A percentile compares a stretch with the other conserved stretches of the same genome.
Conservation (phyloP, 306 rosid genomes). For the Acacia confusa region DNA sequence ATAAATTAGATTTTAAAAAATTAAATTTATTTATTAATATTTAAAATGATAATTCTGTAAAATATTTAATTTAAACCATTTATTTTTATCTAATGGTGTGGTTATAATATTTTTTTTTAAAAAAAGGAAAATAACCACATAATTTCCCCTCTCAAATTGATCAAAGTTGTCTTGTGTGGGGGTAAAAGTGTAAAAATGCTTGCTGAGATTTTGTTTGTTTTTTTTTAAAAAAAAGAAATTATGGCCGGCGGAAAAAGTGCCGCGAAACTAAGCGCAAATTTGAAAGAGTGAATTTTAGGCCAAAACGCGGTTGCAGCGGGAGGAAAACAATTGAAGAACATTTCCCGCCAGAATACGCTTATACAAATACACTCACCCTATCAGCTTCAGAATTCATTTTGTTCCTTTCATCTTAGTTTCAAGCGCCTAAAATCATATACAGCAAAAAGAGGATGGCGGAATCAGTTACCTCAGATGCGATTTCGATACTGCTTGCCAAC, state of each 20-base stretch:
- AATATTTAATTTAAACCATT: no score
- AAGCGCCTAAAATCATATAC: not conserved
- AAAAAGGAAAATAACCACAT: no score
- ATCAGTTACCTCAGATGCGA: slow-evolving; percentile 50
- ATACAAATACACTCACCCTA: slow-evolving; percentile 26
- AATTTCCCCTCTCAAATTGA: not conserved
- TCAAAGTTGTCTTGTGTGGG: not conserved
- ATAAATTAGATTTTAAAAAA: no score
- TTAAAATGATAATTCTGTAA: no score
- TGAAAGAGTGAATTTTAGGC: not conserved
- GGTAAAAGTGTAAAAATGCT: no score
- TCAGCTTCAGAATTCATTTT: no score
- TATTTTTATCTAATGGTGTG: no score
- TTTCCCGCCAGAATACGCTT: slow-evolving; percentile 31
- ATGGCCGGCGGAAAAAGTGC: not conserved
- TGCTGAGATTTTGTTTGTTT: no score
- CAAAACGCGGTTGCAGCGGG: slow-evolving; percentile 25
- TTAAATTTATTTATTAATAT: no score
- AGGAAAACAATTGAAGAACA: not conserved
- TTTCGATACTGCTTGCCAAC: slow-evolving; percentile 53
- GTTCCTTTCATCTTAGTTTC: not conserved
- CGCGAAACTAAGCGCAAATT: slow-evolving; percentile 13
- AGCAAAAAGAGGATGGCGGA: slow-evolving; percentile 46
- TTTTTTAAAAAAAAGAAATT: not conserved
- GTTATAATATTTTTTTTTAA: no score